A percentile compares a stretch with the other conserved stretches of the same genome.
Conservation (phyloP, 2,329 filamentous ascomycete species). For the Colletotrichum destructivum region DNA sequence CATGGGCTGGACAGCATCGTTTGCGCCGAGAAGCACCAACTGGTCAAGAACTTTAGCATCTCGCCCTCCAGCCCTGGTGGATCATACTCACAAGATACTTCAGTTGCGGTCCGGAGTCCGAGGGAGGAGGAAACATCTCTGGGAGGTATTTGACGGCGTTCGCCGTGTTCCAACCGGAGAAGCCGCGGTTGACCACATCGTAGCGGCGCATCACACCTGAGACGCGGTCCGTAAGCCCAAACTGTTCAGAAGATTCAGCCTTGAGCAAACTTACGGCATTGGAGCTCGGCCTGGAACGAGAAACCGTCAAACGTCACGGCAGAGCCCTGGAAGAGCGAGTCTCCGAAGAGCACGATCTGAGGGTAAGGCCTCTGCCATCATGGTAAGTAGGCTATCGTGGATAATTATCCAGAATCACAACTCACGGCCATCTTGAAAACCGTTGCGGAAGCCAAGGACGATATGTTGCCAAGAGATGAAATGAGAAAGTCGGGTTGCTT, state of each 20-base stretch:
- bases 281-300: slow-evolving; percentile 80
- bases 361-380: slow-evolving; percentile 62
- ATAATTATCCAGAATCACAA: background rate
- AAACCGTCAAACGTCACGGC: slow-evolving; percentile 76
- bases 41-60: background rate
- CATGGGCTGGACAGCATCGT: slow-evolving; percentile 83
- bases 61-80: background rate
- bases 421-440: slow-evolving; percentile 12
- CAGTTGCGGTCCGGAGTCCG: slow-evolving; percentile 70
- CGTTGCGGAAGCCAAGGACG: background rate
- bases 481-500: background rate
- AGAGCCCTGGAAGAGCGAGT: slow-evolving; percentile 85
- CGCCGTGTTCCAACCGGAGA: slow-evolving; percentile 87
- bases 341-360: slow-evolving; percentile 88
- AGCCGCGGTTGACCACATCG: slow-evolving; percentile 90
- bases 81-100: slow-evolving; percentile 73
- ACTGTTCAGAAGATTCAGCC: slow-evolving; percentile 68
- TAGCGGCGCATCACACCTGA: slow-evolving; percentile 82
- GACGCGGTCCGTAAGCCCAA: slow-evolving; percentile 21
- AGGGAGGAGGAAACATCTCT: slow-evolving; percentile 78
- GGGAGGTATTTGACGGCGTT: slow-evolving; percentile 80
- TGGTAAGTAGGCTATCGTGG: background rate
- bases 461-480: no score
- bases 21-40: slow-evolving; percentile 87
- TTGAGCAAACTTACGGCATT: slow-evolving; percentile 69